phyloP scores from a whole-genome alignment of 1,139 yeast genomes.

The Suhomyces yuchorum region DNA sequence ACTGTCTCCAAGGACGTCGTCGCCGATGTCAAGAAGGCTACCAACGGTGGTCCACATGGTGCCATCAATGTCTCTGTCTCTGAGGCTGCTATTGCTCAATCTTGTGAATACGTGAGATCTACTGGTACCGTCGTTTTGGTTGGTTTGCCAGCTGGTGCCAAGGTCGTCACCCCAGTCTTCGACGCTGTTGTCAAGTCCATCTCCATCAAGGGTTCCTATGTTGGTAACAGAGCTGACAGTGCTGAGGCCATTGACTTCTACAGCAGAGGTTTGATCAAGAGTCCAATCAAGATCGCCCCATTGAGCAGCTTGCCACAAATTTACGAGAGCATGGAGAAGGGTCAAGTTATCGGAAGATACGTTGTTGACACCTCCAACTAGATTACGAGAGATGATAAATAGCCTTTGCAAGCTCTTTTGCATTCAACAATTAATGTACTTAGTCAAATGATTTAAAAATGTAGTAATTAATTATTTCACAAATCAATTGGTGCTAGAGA shows the following conservation, averaged over 20 bases:
- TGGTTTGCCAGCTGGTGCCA: conserved; percentile 77
- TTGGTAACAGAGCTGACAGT: conserved; percentile 79
- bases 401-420: background rate
- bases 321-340: conserved; percentile 68
- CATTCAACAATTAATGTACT: background rate
- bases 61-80: conserved; percentile 81
- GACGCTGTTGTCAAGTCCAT: conserved; percentile 65
- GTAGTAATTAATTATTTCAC: too few species aligned
- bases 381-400: conserved; percentile 1
- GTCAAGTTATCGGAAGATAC: conserved; percentile 73
- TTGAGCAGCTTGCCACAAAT: conserved; percentile 60
- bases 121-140: conserved; percentile 79
- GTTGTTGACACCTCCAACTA: conserved; percentile 53
- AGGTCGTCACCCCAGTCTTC: conserved; percentile 62
- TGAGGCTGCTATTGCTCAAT: conserved; percentile 68
- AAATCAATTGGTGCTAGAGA: too few species aligned
- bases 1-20: conserved; percentile 39
- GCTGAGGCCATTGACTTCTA: conserved; percentile 78
- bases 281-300: conserved; percentile 69
- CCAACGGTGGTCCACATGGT: conserved; percentile 63
- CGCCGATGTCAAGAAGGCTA: conserved; percentile 28
- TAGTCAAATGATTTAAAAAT: background rate
- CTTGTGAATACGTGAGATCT: conserved; percentile 69
- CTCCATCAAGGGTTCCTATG: conserved; percentile 72
- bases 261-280: conserved; percentile 64